Percentiles rank a stretch among this genome's conserved stretches.
Evolutionary conservation across 768 basidiomycete genomes (phyloP).

Genomic region (Phaffia australis): DNA sequence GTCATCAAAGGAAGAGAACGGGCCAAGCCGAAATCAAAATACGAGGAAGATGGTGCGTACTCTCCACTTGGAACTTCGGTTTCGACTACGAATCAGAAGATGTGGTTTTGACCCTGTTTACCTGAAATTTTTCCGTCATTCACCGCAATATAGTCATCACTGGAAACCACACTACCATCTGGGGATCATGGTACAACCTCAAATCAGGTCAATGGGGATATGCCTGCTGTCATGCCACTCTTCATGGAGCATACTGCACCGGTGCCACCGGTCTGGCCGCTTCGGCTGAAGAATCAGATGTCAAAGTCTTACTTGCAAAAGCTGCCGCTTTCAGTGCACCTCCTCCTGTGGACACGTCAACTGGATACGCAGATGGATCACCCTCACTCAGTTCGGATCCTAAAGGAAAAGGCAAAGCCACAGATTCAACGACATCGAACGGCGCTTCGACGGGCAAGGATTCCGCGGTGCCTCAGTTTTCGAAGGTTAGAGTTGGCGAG

Average conservation of each 20-base stretch:
- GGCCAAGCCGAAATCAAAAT: constrained; percentile 79
- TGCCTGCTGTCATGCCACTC: constrained; percentile 78
- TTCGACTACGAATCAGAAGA: too few species aligned
- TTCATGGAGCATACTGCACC: constrained; percentile 83
- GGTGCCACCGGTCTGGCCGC: constrained; percentile 73
- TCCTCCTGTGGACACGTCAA: constrained; percentile 23
- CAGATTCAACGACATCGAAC: constrained; percentile 9
- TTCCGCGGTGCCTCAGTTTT: constrained; percentile 47
- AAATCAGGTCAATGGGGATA: constrained; percentile 75
- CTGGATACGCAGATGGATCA: constrained; percentile 5
- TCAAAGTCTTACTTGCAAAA: constrained; percentile 47
- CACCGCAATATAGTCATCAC: constrained; percentile 51
- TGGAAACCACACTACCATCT: constrained; percentile 91
- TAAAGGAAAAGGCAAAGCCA: constrained; percentile 36
- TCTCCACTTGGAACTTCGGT: constrained; percentile 2
- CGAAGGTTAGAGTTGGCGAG: constrained; percentile 69
- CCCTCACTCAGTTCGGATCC: constrained; percentile 15
- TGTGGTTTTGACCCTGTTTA: not conserved
- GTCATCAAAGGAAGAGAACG: constrained; percentile 84
- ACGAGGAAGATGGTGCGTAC: constrained; percentile 82
- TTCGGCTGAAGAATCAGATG: constrained; percentile 56
- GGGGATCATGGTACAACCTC: constrained; percentile 89
- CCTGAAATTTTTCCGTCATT: not conserved
- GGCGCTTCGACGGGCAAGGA: constrained; percentile 1
- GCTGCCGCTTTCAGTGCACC: constrained; percentile 32